A percentile compares a stretch with the other conserved stretches of the same genome.
Evolutionary conservation across 2,329 filamentous ascomycete species (phyloP).

Genomic region (Scedosporium apiospermum): DNA sequence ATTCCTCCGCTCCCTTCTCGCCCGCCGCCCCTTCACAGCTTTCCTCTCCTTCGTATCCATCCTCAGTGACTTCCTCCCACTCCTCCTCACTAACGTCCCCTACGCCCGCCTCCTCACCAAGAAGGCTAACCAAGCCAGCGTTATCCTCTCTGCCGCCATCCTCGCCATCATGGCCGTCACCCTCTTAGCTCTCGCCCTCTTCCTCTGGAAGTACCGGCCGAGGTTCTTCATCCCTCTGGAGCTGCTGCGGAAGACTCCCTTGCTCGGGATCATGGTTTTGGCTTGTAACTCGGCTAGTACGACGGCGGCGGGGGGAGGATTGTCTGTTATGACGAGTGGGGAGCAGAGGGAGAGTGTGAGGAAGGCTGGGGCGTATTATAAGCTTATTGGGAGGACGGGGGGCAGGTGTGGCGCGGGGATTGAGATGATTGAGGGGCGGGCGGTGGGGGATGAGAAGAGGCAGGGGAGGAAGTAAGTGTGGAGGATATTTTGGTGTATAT

Average conservation of each 20-base stretch:
- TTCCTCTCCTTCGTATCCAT: background rate
- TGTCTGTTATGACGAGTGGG: background rate
- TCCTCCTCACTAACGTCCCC: background rate
- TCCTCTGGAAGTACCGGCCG: background rate
- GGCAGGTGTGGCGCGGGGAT: background rate
- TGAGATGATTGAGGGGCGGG: background rate
- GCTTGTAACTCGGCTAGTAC: background rate
- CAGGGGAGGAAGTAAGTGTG: background rate
- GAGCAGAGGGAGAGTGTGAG: background rate
- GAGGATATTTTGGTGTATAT: no score
- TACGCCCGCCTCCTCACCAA: background rate
- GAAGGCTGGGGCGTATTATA: background rate
- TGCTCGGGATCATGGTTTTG: background rate
- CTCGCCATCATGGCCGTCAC: background rate
- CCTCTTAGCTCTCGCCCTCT: background rate
- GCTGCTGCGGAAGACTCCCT: background rate
- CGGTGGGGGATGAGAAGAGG: background rate
- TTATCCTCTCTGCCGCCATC: background rate
- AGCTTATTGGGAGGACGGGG: background rate
- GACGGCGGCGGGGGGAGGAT: background rate
- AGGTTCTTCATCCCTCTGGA: conserved; percentile 2
- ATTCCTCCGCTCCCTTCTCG: background rate
- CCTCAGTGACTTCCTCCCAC: background rate
- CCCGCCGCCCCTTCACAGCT: background rate
- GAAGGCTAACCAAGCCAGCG: background rate